Conservation (phyloP, 75 land plant genomes). For the Gnetum montanum region DNA sequence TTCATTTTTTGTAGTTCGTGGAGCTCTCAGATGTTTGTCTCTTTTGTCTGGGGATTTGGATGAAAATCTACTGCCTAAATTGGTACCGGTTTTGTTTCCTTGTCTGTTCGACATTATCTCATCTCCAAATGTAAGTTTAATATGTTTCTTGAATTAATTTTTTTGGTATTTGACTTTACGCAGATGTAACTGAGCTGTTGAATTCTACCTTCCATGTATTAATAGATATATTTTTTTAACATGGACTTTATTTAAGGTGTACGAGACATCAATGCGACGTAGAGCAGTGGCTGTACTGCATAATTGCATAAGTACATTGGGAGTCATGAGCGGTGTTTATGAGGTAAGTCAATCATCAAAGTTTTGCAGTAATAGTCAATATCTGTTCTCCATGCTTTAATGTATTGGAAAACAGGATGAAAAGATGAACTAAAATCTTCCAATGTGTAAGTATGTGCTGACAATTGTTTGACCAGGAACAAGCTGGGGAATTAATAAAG, state of each 20-base stretch:
- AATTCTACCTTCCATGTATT: too few relatives aligned
- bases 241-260: conserved; percentile 65
- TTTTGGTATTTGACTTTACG: too few relatives aligned
- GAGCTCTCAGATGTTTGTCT: conserved; percentile 78
- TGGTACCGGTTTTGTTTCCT: conserved; percentile 80
- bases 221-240: too few relatives aligned
- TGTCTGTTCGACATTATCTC: conserved; percentile 63
- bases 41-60: conserved; percentile 86
- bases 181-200: too few relatives aligned
- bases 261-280: conserved; percentile 55
- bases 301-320: conserved; percentile 74
- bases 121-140: conserved; percentile 51
- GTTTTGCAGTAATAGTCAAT: too few relatives aligned
- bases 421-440: too few relatives aligned
- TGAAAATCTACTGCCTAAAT: conserved; percentile 63
- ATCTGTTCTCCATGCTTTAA: too few relatives aligned
- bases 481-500: conserved; percentile 55
- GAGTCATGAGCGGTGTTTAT: conserved; percentile 86
- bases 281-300: conserved; percentile 82
- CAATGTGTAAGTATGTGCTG: too few relatives aligned
- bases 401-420: too few relatives aligned
- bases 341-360: conserved; percentile 46
- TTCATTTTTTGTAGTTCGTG: conserved; percentile 56
- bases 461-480: too few relatives aligned
- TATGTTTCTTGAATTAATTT: too few relatives aligned